These are phyloP conservation scores for Cystobasidiopsis lactophilus DNA, from an alignment of 768 basidiomycete species.

Conservation along the genomic window DNA sequence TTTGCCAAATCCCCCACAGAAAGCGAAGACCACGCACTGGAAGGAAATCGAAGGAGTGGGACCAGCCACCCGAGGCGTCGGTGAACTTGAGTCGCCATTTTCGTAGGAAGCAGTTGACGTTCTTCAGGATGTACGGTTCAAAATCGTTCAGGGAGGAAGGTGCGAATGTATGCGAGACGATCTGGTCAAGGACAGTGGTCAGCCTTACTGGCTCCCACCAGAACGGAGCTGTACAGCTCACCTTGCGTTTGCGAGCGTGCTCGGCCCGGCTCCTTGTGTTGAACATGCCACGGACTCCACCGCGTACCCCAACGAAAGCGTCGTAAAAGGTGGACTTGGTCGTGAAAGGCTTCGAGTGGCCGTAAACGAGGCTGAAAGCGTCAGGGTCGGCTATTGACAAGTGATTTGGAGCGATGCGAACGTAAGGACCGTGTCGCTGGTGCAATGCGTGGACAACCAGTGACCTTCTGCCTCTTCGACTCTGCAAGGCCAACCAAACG, in stretches of 20 bases:
- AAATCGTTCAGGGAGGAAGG: conserved; percentile 57
- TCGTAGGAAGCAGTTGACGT: conserved; percentile 35
- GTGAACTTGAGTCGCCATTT: conserved; percentile 51
- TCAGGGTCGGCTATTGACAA: conserved; percentile 56
- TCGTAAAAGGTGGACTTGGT: conserved; percentile 49
- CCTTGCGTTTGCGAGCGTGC: conserved; percentile 75
- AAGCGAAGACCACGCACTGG: no score
- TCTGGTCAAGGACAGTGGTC: no score
- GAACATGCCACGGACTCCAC: conserved; percentile 26
- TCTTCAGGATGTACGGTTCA: conserved; percentile 51
- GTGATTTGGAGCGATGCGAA: conserved; percentile 39
- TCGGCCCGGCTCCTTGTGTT: conserved; percentile 28
- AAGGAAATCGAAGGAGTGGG: not conserved
- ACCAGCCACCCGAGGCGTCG: conserved; percentile 39
- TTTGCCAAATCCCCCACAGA: no score
- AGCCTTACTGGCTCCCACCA: not conserved
- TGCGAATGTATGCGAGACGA: not conserved
- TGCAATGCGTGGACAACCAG: conserved; percentile 54
- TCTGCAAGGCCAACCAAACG: conserved; percentile 44
- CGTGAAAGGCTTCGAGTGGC: conserved; percentile 63
- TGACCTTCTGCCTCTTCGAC: conserved; percentile 49
- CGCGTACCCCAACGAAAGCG: conserved; percentile 43
- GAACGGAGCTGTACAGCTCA: conserved; percentile 33
- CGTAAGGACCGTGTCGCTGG: conserved; percentile 39
- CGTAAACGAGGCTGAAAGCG: conserved; percentile 52